Base-by-base conservation (phyloP, 768 basidiomycete species). In the Suillus ampliporus region DNA sequence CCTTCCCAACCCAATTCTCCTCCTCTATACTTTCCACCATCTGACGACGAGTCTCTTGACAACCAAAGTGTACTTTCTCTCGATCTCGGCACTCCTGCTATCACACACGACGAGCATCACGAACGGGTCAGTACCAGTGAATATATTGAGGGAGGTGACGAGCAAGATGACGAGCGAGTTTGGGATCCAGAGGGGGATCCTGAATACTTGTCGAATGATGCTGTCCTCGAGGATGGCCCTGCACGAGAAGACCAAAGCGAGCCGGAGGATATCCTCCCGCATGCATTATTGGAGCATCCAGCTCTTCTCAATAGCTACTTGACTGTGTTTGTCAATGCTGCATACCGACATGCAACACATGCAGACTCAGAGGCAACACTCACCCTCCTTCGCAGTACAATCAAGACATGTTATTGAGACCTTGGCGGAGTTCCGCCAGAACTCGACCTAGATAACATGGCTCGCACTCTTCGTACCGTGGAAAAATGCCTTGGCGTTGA, bases 261-360 rank as follows among this genome's bases (percentile, higher is more conserved):
- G 41, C 41, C 37, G 21, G 44, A 46, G 44, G 44, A 46, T 46
- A 21, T 46, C 44, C 44, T 46, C 44, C 44, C 44, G 9, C 44
- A 46, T 5, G 44, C 44, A 46, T 46, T 46, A 46, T 46, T 4
- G 10, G 44, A 46, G 11, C 44, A 46, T 46, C 21, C 44, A 46
- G 44, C 44, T 46, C 44, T 46, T 46, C 44, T 46, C 44, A 46
- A 46, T 21, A n/a, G 44, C 44, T 46, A 46, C 44, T 46, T 46
- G 44, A 21, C 44, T 11, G 44, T 46, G 44, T 46, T 46, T 13
- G 11, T 46, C 21, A 46, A 46, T 46, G 44, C 44, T 46, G 44
- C 44, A 46, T 46, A 46, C 44, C 21, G 44, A 46, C 44, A 46
- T 46, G 44, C 44, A 21, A 46, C 44, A 46, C 44, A 46, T 21